phyloP scores from a whole-genome alignment of 2,329 filamentous ascomycete species.

The Claviceps sp. region DNA sequence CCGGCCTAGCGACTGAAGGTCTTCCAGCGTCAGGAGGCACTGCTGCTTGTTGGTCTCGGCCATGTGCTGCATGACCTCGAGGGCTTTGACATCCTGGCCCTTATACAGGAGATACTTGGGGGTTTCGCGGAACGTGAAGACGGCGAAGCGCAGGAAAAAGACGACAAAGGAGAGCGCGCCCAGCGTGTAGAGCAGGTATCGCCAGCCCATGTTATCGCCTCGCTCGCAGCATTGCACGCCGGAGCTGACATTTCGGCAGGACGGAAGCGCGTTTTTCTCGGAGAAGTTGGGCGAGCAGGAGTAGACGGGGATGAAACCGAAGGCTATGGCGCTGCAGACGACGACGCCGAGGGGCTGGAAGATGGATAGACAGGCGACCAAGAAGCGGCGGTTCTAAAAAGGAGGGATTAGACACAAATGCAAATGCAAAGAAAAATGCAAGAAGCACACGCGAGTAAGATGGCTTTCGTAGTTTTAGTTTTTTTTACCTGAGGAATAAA shows the following conservation, averaged over 20 bases:
- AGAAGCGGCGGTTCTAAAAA: constrained; percentile 29
- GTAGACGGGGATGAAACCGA: constrained; percentile 37
- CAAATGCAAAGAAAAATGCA: too few relatives aligned
- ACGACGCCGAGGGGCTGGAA: constrained; percentile 44
- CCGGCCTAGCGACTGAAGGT: constrained; percentile 17
- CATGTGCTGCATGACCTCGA: constrained; percentile 32
- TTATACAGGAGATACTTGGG: constrained; percentile 32
- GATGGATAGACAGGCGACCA: constrained; percentile 37
- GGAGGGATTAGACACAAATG: not conserved
- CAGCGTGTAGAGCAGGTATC: constrained; percentile 31
- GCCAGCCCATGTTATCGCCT: constrained; percentile 36
- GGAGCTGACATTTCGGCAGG: constrained; percentile 11
- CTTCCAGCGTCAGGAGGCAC: constrained; percentile 22
- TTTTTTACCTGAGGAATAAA: constrained; percentile 28
- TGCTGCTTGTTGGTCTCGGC: constrained; percentile 24
- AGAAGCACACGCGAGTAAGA: too few relatives aligned
- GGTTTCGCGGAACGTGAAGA: constrained; percentile 34
- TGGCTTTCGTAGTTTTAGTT: too few relatives aligned
- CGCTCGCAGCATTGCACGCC: constrained; percentile 12
- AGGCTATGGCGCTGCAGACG: constrained; percentile 35
- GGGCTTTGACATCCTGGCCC: constrained; percentile 31
- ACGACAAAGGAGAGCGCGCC: constrained; percentile 29
- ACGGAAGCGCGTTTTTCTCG: constrained; percentile 13
- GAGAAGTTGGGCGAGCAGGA: constrained; percentile 38
- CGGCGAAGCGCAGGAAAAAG: constrained; percentile 29